Conservation (phyloP, 768 basidiomycete species). For the Leccinum rimulosum region DNA sequence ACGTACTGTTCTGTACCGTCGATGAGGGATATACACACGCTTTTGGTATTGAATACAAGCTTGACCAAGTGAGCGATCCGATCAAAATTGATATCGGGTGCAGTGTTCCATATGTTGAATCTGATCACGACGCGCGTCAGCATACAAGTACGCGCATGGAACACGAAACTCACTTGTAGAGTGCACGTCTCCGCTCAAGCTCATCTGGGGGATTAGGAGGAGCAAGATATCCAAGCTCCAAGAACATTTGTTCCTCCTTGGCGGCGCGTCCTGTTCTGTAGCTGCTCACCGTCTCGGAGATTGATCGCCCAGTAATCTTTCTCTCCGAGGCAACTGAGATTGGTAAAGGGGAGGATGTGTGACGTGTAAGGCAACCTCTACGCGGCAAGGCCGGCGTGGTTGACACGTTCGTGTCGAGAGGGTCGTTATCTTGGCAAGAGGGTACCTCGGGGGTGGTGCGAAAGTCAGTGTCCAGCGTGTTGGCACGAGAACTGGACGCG, state of each 20-base stretch:
- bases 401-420: constrained; percentile 30
- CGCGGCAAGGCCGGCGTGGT: constrained; percentile 50
- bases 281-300: constrained; percentile 33
- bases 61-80: constrained; percentile 91
- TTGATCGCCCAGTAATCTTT: constrained; percentile 32
- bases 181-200: constrained; percentile 72
- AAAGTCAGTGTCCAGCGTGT: constrained; percentile 17
- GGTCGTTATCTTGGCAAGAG: constrained; percentile 28
- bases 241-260: constrained; percentile 68
- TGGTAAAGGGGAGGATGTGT: constrained; percentile 64
- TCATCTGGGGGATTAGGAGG: constrained; percentile 88
- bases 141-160: neutral
- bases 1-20: constrained; percentile 81
- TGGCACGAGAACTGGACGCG: constrained; percentile 24
- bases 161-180: constrained; percentile 64
- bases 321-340: constrained; percentile 35
- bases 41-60: constrained; percentile 87
- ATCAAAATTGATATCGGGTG: constrained; percentile 87
- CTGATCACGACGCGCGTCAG: constrained; percentile 38
- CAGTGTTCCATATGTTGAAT: constrained; percentile 88
- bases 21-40: constrained; percentile 79
- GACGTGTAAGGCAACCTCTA: constrained; percentile 55
- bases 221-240: constrained; percentile 63
- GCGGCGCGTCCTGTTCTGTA: constrained; percentile 46
- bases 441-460: constrained; percentile 17